A percentile compares a stretch with the other conserved stretches of the same genome.
phyloP scores from a whole-genome alignment of 2,329 filamentous ascomycete species.

The Paecilomyces dactylethromorphus region DNA sequence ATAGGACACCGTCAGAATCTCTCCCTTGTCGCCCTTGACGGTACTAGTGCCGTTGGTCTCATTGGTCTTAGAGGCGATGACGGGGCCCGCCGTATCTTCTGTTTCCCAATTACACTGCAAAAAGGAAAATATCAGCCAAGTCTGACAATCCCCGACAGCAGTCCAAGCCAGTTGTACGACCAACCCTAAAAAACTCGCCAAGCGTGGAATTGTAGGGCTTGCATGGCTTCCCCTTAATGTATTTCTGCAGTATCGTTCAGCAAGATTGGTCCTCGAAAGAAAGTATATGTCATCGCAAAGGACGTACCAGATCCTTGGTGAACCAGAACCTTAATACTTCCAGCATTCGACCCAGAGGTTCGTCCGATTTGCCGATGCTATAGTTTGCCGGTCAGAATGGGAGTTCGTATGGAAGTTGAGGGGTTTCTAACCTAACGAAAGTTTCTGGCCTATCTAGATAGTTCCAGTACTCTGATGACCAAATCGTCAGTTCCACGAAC shows the following conservation, averaged over 20 bases:
- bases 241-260: constrained; percentile 57
- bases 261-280: constrained; percentile 1
- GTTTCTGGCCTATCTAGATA: constrained; percentile 93
- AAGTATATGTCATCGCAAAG: constrained; percentile 1
- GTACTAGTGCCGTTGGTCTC: constrained; percentile 28
- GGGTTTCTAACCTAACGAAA: constrained; percentile 56
- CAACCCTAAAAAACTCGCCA: constrained; percentile 91
- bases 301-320: constrained; percentile 76
- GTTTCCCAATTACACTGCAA: constrained; percentile 89
- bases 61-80: constrained; percentile 34
- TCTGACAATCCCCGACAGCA: background rate
- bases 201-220: constrained; percentile 98
- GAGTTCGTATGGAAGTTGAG: constrained; percentile 9
- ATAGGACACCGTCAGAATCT: constrained; percentile 75
- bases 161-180: constrained; percentile 23
- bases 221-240: constrained; percentile 96
- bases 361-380: constrained; percentile 80
- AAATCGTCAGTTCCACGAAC: constrained; percentile 10
- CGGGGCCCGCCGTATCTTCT: constrained; percentile 65
- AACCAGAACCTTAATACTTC: constrained; percentile 97
- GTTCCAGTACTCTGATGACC: constrained; percentile 80
- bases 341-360: constrained; percentile 87
- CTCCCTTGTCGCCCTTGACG: constrained; percentile 26
- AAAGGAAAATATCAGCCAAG: constrained; percentile 8
- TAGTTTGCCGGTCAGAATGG: constrained; percentile 30